Evolutionary conservation across 257 asterid genomes (phyloP).

Genomic region (Plantago ovata): DNA sequence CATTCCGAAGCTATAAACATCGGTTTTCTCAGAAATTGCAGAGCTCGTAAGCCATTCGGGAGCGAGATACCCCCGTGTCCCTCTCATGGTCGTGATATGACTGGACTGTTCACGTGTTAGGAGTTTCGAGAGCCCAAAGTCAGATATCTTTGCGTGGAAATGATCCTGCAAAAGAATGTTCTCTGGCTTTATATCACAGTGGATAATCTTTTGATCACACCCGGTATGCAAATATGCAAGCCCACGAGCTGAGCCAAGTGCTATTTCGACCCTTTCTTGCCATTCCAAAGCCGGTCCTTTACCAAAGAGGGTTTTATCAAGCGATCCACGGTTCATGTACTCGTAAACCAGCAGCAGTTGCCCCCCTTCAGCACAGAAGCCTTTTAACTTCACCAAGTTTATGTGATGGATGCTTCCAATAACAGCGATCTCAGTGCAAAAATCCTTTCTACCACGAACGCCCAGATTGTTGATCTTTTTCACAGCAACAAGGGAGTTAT

Average conservation of each 20-base stretch:
- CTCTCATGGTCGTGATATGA: slow-evolving; percentile 76
- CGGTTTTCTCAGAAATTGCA: slow-evolving; percentile 66
- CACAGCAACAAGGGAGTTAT: slow-evolving; percentile 58
- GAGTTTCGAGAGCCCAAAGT: slow-evolving; percentile 80
- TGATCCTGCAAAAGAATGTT: slow-evolving; percentile 63
- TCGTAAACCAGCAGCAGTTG: slow-evolving; percentile 67
- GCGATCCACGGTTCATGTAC: slow-evolving; percentile 72
- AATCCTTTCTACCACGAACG: slow-evolving; percentile 55
- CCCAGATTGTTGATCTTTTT: slow-evolving; percentile 51
- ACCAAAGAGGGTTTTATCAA: slow-evolving; percentile 62
- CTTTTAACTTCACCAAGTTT: slow-evolving; percentile 65
- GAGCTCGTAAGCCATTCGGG: slow-evolving; percentile 87
- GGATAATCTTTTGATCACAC: slow-evolving; percentile 66
- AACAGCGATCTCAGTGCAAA: slow-evolving; percentile 61
- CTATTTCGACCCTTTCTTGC: slow-evolving; percentile 60
- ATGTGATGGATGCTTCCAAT: slow-evolving; percentile 72
- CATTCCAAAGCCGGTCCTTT: slow-evolving; percentile 60
- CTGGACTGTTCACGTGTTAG: slow-evolving; percentile 51
- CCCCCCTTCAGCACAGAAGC: slow-evolving; percentile 54
- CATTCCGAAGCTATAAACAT: slow-evolving; percentile 77
- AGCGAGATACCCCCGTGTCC: slow-evolving; percentile 79
- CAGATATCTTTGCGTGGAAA: slow-evolving; percentile 65
- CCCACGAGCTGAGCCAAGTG: slow-evolving; percentile 70
- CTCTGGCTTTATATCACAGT: slow-evolving; percentile 78
- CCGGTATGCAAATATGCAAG: slow-evolving; percentile 67